Base-by-base conservation (phyloP, 345 rosid genomes). In the Corchorus capsularis region DNA sequence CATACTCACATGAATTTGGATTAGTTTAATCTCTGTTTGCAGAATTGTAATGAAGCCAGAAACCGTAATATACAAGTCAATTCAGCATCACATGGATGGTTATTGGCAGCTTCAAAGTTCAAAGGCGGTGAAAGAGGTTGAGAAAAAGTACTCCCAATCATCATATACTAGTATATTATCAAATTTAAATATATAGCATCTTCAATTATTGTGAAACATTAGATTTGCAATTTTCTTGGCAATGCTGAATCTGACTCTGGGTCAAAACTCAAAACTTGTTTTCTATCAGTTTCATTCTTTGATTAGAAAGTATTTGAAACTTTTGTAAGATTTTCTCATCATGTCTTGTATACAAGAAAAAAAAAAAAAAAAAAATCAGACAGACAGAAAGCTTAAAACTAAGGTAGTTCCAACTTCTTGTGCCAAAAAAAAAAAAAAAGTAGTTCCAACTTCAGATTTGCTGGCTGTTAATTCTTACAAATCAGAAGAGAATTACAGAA, bases 31-130 rank as follows among this genome's bases (percentile, higher is more conserved):
- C 43, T 32, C 32, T 2, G 0, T 6, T 59, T 60, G 63, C 57
- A 68, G 72, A 20, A 69, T 15, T 13, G 57, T 16, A n/a, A 69
- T 52, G 60, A 16, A 69, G 45, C 16, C 60, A 69, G 73, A 69
- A 69, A 69, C 7, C 13, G 17, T 68, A 54, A 54, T 54, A 6
- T 39, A 39, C 6, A 27, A 32, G 72, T 68, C 72, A 69, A 49
- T 15, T 69, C 72, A 27, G 22, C 57, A 32, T 49, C 59, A 69
- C 72, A 69, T 69, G 72, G 27, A 27, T 27, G 27, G 27, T 27
- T 27, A 37, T 32, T 68, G 41, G 20, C 56, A 47, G 35, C 72
- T 68, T 68, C 72, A 68, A 27, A 14, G 71, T 49, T 7, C 32
- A 46, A 46, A 12, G 55, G 16, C 32, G 14, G 69, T 43, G 69